A percentile compares a stretch with the other conserved stretches of the same genome.
Conservation (phyloP, 352 stramenopile species). For the Phytophthora multivora region DNA sequence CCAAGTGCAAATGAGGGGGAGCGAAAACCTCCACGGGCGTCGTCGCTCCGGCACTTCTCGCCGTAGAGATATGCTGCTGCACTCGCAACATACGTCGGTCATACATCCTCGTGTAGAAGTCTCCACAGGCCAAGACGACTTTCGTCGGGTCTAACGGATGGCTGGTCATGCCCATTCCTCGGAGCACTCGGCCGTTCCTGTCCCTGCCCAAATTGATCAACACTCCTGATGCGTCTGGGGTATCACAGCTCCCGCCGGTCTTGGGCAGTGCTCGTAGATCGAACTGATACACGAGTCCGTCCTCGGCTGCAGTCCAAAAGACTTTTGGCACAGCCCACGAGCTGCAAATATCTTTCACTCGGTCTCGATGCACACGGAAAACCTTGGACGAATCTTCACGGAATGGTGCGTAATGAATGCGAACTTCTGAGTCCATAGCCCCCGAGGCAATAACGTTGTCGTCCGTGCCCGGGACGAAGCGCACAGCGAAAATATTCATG, state of each 20-base stretch:
- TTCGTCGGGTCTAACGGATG: slow-evolving; percentile 80
- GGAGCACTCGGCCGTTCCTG: slow-evolving; percentile 45
- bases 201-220: slow-evolving; percentile 71
- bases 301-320: slow-evolving; percentile 88
- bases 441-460: slow-evolving; percentile 80
- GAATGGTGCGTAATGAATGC: slow-evolving; percentile 88
- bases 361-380: slow-evolving; percentile 71
- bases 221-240: slow-evolving; percentile 47
- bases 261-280: slow-evolving; percentile 67
- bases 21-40: slow-evolving; percentile 68
- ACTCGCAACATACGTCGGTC: slow-evolving; percentile 79
- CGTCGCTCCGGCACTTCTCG: slow-evolving; percentile 38
- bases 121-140: slow-evolving; percentile 71
- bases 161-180: slow-evolving; percentile 74
- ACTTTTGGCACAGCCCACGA: slow-evolving; percentile 71
- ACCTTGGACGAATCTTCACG: slow-evolving; percentile 58
- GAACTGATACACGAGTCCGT: slow-evolving; percentile 86
- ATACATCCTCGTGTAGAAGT: slow-evolving; percentile 82
- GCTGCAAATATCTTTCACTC: slow-evolving; percentile 83
- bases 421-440: slow-evolving; percentile 86
- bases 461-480: slow-evolving; percentile 83
- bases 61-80: slow-evolving; percentile 34
- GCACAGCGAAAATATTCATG: slow-evolving; percentile 89
- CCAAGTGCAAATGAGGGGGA: slow-evolving; percentile 77
- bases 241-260: slow-evolving; percentile 36